Evolutionary conservation across 305 asterid genomes (phyloP), one percentile per base, ranked within the genome.

Genomic region (Ajuga reptans): DNA sequence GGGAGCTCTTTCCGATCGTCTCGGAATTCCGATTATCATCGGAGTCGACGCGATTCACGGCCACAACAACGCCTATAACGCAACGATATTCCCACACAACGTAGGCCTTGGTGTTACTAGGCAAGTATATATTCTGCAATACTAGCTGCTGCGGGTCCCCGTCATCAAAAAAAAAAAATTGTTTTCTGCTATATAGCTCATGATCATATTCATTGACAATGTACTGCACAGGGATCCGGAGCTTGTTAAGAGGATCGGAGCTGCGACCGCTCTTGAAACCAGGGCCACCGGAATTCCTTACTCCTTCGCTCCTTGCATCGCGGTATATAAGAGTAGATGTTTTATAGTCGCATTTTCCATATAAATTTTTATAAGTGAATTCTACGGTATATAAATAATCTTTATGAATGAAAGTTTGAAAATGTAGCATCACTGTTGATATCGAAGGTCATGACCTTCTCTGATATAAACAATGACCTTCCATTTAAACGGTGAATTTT

Each of bases 71-170:
- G 89, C 50, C 0, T 84, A 82, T 53, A 75, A 61, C 3, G 87
- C 89, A 64, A 84, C 89, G 1, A 77, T 84, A 60, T 84, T 82
- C 70, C 89, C 89, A 27, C 89, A 84, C 85, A 84, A 84, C 74
- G 87, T 84, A 53, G 89, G 89, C 5, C 84, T 84, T 41, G 89
- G 89, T 36, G 89, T 69, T 7, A 82, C 87, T 3, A 82, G 89
- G 89, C 75, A 75, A 75, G 68, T 16, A 21, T 12, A n/a, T n/a
- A n/a, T n/a, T n/a, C n/a, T n/a, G n/a, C n/a, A n/a, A n/a, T n/a
- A n/a, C n/a, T n/a, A n/a, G n/a, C n/a, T n/a, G n/a, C n/a, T n/a
- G n/a, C n/a, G n/a, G n/a, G n/a, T n/a, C n/a, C n/a, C n/a, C n/a
- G n/a, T n/a, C n/a, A n/a, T n/a, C n/a, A n/a, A n/a, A n/a, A n/a